Base-by-base conservation (phyloP, 352 stramenopile genomes). In the Globisporangium emineosum region DNA sequence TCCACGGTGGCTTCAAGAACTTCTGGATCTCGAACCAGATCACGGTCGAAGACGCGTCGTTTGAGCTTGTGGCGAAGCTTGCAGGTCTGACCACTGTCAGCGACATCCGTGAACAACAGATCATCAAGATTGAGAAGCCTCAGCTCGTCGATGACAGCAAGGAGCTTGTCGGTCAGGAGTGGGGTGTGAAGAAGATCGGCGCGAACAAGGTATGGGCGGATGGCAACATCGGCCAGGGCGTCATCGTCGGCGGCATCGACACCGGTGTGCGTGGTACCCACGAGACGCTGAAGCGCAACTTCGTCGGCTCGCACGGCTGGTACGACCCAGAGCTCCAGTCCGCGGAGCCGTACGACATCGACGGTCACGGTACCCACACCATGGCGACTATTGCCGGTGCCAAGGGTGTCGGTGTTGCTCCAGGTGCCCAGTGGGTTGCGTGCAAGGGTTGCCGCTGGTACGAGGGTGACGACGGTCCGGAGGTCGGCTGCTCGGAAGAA, bases 21-120 rank as follows among this genome's bases (percentile, higher is more conserved):
- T 74, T 62, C 58, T 76, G 69, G 69, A 72, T 76, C 53, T 57
- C 57, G 33, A 73, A 72, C 64, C n/a, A n/a, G n/a, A n/a, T n/a
- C n/a, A n/a, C n/a, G n/a, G n/a, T n/a, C n/a, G n/a, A n/a, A n/a
- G n/a, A n/a, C n/a, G 66, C 58, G 17, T 57, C 66, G n/a, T 57
- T 52, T 33, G 65, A 68, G 13, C 15, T 76, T 3, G 19, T 76
- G 42, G 45, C 64, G 25, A 71, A 73, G 45, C 57, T 76, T 3
- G 45, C 47, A 1, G 32, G 40, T 6, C 19, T 73, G 2, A 2
- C 42, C 0, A 60, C 57, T n/a, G 45, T 76, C n/a, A 12, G 30
- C 32, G 21, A 52, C 15, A 73, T 76, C 33, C 57, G 50, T 25
- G 51, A 65, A 13, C 33, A 66, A 40, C 8, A 49, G n/a, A 5